Evolutionary conservation across 768 basidiomycete species (phyloP), one percentile per base, ranked within the genome.

Genomic region (Mycena metata): DNA sequence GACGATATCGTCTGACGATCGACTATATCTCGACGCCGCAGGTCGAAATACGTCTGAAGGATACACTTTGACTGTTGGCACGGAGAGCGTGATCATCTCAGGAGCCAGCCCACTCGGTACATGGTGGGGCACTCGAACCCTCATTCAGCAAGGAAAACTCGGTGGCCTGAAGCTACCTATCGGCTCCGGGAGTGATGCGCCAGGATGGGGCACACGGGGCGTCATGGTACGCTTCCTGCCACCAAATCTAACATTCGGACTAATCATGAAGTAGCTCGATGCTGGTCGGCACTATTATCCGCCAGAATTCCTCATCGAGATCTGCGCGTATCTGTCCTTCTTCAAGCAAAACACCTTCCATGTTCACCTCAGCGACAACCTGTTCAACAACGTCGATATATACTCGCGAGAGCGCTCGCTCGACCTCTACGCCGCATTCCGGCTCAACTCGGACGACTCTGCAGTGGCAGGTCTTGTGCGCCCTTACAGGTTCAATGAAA

Each of bases 331-430:
- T 35, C 67, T 71, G 15, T 71, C 70, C 4, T 71, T 71, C 60
- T 71, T 71, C 64, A 71, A 71, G 64, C 70, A 71, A 24, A 71
- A 71, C 46, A 69, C 68, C 8, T 74, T 74, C 49, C 73, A 74
- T 52, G 24, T 72, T 11, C 73, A 74, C 49, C 71, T 74, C 9
- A 72, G 71, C 64, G 73, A 74, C 59, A 74, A 72, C 39, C 52
- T 72, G 21, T 67, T 74, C 60, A 63, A 69, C 19, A 64, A 67
- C 43, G 49, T 65, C 17, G 46, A 50, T 51, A 66, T 69, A 6
- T 69, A 64, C 69, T 56, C 69, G 35, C 71, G 65, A 24, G 58
- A 66, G 45, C 62, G 64, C 17, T 67, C 67, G 16, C 54, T 63
- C 21, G 73, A 69, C 15, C 69, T 70, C 23, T 74, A 74, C 41